Evolutionary conservation across 2,329 filamentous ascomycete species (phyloP), one percentile per base, ranked within the genome.

Genomic region (Coniochaeta ligniaria): DNA sequence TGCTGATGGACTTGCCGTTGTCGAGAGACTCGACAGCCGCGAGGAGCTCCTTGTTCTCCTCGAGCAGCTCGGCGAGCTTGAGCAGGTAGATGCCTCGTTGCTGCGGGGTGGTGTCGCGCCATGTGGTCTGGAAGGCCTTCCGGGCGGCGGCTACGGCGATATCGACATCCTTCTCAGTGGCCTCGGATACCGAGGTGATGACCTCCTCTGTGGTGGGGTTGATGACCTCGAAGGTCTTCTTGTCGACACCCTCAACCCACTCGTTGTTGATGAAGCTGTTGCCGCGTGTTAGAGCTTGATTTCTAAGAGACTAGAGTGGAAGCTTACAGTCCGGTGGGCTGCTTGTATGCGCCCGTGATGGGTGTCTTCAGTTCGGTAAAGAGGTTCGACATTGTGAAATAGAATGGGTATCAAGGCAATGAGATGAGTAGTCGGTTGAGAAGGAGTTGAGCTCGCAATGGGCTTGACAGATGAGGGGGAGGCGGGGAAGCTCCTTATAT

Each of bases 211-310:
- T 91, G 65, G 88, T 72, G 62, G 92, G 92, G 84, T 96, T 96
- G 82, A 95, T 88, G 75, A 92, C 90, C 78, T 96, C 92, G 72
- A 96, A 95, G 67, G 88, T 92, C 84, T 91, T 89, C 79, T 92
- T 92, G 69, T 96, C 91, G 65, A 89, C 87, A 73, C 86, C 83
- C 75, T 89, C 86, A 66, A 96, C 85, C 79, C 88, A 97, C 77
- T 97, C 89, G 76, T 94, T 93, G 84, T 95, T 93, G 84, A 96
- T 95, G 83, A 91, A 95, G 63, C 89, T 91, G 70, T 11, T 22
- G 7, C 8, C 8, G 38, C 17, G 35, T 52, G 63, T 73, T 66
- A 72, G 69, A 55, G 43, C 24, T 59, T 20, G 22, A 24, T 14
- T 14, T 8, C 7, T 36, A 3, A 24, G 65, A 59, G 52, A 60